Evolutionary conservation across 2,329 filamentous ascomycete genomes (phyloP).

Genomic region (Dryadomyces quercivorus): DNA sequence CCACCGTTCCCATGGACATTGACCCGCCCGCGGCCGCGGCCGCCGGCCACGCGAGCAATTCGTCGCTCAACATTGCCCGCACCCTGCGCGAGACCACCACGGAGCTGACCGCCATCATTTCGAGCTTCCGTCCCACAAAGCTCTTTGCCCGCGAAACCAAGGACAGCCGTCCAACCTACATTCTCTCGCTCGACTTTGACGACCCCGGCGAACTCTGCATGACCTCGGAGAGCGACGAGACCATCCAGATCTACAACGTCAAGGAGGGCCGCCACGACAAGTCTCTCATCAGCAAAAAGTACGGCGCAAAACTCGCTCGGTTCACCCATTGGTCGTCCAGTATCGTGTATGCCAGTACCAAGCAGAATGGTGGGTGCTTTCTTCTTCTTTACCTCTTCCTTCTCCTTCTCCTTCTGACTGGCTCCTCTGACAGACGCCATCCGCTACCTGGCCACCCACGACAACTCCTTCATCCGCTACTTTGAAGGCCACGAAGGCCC

Average conservation of each 20-base stretch:
- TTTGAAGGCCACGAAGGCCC: slow-evolving; percentile 80
- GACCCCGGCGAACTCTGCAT: slow-evolving; percentile 88
- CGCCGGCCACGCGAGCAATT: slow-evolving; percentile 23
- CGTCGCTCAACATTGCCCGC: slow-evolving; percentile 37
- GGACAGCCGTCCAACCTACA: slow-evolving; percentile 43
- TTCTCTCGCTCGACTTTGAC: slow-evolving; percentile 92
- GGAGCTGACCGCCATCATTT: slow-evolving; percentile 66
- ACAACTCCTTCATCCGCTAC: slow-evolving; percentile 93
- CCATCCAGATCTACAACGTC: slow-evolving; percentile 89
- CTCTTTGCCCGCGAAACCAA: slow-evolving; percentile 48
- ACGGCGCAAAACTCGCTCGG: slow-evolving; percentile 84
- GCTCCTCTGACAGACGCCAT: slow-evolving; percentile 50
- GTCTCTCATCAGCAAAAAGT: slow-evolving; percentile 87
- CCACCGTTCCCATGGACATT: slow-evolving; percentile 45
- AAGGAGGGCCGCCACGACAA: slow-evolving; percentile 85
- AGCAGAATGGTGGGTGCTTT: slow-evolving; percentile 76
- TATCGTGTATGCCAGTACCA: slow-evolving; percentile 92
- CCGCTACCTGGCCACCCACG: slow-evolving; percentile 79
- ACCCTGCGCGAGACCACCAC: slow-evolving; percentile 39
- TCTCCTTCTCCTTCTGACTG: background rate
- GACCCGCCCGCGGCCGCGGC: slow-evolving; percentile 27
- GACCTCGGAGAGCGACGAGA: slow-evolving; percentile 85
- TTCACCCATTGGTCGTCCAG: slow-evolving; percentile 88
- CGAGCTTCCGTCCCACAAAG: slow-evolving; percentile 67
- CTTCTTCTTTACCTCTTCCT: background rate